phyloP scores from a whole-genome alignment of 768 basidiomycete species.

The Fibroporia radiculosa region DNA sequence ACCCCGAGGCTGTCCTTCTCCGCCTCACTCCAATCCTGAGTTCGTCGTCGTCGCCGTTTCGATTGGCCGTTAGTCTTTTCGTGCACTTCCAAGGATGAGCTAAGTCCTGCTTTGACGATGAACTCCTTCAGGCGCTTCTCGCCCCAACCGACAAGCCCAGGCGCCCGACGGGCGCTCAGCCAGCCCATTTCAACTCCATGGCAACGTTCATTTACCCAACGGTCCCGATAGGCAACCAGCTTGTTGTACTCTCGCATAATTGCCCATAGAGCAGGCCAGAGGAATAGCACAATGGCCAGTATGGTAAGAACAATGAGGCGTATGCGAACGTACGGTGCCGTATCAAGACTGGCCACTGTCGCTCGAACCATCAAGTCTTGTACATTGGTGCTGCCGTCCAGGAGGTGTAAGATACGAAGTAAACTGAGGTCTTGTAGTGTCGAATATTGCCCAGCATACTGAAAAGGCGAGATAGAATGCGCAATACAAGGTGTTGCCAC shows the following conservation, averaged over 20 bases:
- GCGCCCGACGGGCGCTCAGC: constrained; percentile 54
- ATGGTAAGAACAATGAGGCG: constrained; percentile 65
- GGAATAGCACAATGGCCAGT: constrained; percentile 50
- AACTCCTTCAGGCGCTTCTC: constrained; percentile 69
- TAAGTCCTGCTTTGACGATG: constrained; percentile 57
- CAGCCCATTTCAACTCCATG: constrained; percentile 70
- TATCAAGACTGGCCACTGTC: constrained; percentile 5
- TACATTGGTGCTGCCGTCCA: constrained; percentile 30
- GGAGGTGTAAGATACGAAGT: constrained; percentile 58
- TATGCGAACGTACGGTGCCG: constrained; percentile 26
- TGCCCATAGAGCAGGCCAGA: constrained; percentile 59
- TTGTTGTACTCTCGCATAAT: constrained; percentile 57
- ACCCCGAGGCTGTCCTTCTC: constrained; percentile 46
- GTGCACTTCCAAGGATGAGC: constrained; percentile 41
- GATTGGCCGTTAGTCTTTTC: constrained; percentile 18
- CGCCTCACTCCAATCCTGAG: constrained; percentile 30
- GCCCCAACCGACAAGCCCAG: constrained; percentile 65
- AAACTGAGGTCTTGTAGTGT: constrained; percentile 70
- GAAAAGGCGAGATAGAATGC: constrained; percentile 33
- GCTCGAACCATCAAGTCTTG: not conserved
- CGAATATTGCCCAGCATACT: constrained; percentile 53
- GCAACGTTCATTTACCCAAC: constrained; percentile 59
- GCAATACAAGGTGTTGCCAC: constrained; percentile 64
- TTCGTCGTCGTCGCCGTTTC: constrained; percentile 16
- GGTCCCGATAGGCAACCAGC: constrained; percentile 44